Evolutionary conservation across 1,139 yeast genomes (phyloP).

Genomic region (Candida tetrigidarum): DNA sequence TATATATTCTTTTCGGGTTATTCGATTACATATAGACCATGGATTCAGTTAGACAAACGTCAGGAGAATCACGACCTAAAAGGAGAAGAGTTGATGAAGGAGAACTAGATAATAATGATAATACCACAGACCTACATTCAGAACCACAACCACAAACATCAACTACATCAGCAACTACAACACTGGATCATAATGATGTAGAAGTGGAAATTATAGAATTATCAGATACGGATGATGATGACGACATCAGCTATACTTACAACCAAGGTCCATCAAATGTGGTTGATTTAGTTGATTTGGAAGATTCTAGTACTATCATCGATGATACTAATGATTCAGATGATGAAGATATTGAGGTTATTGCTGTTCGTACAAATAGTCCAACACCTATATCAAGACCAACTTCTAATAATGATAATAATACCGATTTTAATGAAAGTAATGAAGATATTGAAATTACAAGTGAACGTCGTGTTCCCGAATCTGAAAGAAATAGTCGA

Average conservation of each 20-base stretch:
- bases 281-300: too few species aligned
- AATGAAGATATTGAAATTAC: slow-evolving; percentile 16
- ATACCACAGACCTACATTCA: too few species aligned
- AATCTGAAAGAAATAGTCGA: slow-evolving; percentile 19
- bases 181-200: background rate
- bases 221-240: background rate
- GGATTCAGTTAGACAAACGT: too few species aligned
- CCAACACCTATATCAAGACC: slow-evolving; percentile 16
- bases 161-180: background rate
- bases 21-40: too few species aligned
- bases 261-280: too few species aligned
- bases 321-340: slow-evolving; percentile 9
- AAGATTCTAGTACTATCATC: too few species aligned
- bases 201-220: background rate
- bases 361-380: slow-evolving; percentile 13
- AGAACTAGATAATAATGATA: background rate
- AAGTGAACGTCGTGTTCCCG: slow-evolving; percentile 10
- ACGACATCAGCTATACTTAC: too few species aligned
- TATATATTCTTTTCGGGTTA: too few species aligned
- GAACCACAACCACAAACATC: background rate
- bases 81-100: background rate
- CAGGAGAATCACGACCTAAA: background rate
- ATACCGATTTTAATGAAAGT: background rate
- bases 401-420: background rate
- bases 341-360: slow-evolving; percentile 20